Conservation (phyloP, 768 basidiomycete species). For the Lactarius tabidus region DNA sequence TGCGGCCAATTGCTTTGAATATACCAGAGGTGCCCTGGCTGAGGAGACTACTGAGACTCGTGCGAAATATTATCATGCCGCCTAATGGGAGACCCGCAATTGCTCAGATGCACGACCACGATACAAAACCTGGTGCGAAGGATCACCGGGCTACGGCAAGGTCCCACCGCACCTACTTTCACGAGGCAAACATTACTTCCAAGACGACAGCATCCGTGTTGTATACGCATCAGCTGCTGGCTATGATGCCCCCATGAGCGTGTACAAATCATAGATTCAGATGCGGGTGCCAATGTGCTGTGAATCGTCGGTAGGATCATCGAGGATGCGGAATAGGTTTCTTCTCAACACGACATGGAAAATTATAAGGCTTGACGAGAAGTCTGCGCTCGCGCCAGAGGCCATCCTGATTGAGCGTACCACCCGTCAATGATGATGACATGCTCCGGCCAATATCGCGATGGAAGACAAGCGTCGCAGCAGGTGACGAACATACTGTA, state of each 20-base stretch:
- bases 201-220: too few relatives aligned
- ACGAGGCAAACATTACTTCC: too few relatives aligned
- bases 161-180: too few relatives aligned
- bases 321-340: conserved; percentile 81
- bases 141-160: too few relatives aligned
- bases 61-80: too few relatives aligned
- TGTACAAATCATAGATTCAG: conserved; percentile 83
- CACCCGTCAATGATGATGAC: conserved; percentile 90
- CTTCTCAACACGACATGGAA: conserved; percentile 75
- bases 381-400: conserved; percentile 79
- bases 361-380: conserved; percentile 89
- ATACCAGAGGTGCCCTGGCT: too few relatives aligned
- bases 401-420: conserved; percentile 48
- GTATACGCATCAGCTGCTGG: conserved; percentile 36
- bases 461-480: conserved; percentile 89
- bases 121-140: too few relatives aligned
- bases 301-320: conserved; percentile 55
- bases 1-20: too few relatives aligned
- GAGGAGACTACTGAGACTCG: too few relatives aligned
- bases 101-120: too few relatives aligned
- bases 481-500: conserved; percentile 97
- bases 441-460: conserved; percentile 99
- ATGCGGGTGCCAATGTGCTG: conserved; percentile 66
- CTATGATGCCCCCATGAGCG: conserved; percentile 50
- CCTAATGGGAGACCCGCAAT: too few relatives aligned